Base-by-base conservation (phyloP, 2,329 filamentous ascomycete species). In the Cyanodermella asteris region DNA sequence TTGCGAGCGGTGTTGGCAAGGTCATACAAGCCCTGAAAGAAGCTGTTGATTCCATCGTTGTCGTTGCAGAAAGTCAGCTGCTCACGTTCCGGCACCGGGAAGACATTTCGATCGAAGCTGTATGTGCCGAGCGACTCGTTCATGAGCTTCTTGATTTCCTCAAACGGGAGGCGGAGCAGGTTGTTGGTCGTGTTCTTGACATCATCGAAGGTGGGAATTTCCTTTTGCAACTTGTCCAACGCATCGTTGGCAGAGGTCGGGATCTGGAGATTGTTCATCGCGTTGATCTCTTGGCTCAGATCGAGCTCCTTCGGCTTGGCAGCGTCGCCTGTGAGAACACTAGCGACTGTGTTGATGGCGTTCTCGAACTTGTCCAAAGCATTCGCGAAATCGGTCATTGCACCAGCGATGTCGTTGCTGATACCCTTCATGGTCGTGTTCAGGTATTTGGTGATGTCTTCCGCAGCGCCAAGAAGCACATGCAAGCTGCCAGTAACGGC, bases 41-140 rank as follows among this genome's bases (percentile, higher is more conserved):
- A 94, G 34, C 70, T 59, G 41, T 72, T 68, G 47, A 97, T 74
- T 16, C 64, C 68, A 35, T 77, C 63, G 49, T 87, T 80, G 42
- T 80, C 68, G 20, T 78, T 78, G 55, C 87, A 97, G 53, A 97
- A 94, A 1, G 63, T 72, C 26, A 97, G 57, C 18, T 68, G 55
- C 46, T 90, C 63, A 53, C 91, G 91, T 37, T 72, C 54, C 2
- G 87, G 81, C 3, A 91, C 61, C 0, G 82, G 80, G 38, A 97
- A 84, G 7, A 73, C 49, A 8, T 65, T 64, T 10, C 69, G 61
- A 43, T 93, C 68, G 43, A 94, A 91, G 16, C 57, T 61, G 56
- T 81, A 94, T 32, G 55, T 61, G 24, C 67, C 63, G 39, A 87
- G 63, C 17, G 61, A 69, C 9, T 69, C 51, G 35, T 80, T 73